A percentile compares a stretch with the other conserved stretches of the same genome.
Evolutionary conservation across 352 stramenopile genomes (phyloP).

Genomic region (Pythium oligandrum): DNA sequence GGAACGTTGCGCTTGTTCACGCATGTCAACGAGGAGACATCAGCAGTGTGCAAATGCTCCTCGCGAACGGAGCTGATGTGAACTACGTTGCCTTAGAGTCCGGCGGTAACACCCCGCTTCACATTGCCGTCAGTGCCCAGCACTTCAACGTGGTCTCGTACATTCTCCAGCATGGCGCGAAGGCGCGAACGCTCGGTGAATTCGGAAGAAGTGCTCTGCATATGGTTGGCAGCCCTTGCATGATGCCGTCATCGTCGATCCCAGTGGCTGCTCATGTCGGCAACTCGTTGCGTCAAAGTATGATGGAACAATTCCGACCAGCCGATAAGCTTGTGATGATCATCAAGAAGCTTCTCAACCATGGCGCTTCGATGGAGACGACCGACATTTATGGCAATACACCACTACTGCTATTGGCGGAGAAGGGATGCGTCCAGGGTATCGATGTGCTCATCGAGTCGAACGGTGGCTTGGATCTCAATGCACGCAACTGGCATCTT

Average conservation of each 20-base stretch:
- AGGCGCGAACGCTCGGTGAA: slow-evolving; percentile 68
- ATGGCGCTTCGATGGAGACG: slow-evolving; percentile 56
- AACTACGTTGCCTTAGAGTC: slow-evolving; percentile 85
- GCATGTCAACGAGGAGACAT: slow-evolving; percentile 82
- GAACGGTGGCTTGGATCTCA: slow-evolving; percentile 61
- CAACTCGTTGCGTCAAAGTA: slow-evolving; percentile 17
- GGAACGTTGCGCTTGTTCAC: slow-evolving; percentile 87
- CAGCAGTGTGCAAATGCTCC: slow-evolving; percentile 83
- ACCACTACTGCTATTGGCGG: slow-evolving; percentile 71
- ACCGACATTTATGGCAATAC: slow-evolving; percentile 84
- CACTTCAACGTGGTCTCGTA: slow-evolving; percentile 88
- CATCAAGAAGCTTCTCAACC: slow-evolving; percentile 76
- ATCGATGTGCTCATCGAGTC: slow-evolving; percentile 75
- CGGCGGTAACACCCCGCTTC: slow-evolving; percentile 71
- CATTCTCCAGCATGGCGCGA: slow-evolving; percentile 80
- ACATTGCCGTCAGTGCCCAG: slow-evolving; percentile 72
- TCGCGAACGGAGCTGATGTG: slow-evolving; percentile 82
- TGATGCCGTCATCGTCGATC: slow-evolving; percentile 32
- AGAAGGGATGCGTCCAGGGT: slow-evolving; percentile 61
- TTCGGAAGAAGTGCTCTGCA: slow-evolving; percentile 68
- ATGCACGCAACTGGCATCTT: slow-evolving; percentile 75
- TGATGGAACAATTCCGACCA: slow-evolving; percentile 26
- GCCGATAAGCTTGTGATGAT: slow-evolving; percentile 69
- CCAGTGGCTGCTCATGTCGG: slow-evolving; percentile 11
- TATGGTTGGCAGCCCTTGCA: slow-evolving; percentile 71